Percentiles rank a stretch among this genome's conserved stretches.
phyloP scores from a whole-genome alignment of 495 filamentous ascomycete species.

The Trichoderma orchidacearum region DNA sequence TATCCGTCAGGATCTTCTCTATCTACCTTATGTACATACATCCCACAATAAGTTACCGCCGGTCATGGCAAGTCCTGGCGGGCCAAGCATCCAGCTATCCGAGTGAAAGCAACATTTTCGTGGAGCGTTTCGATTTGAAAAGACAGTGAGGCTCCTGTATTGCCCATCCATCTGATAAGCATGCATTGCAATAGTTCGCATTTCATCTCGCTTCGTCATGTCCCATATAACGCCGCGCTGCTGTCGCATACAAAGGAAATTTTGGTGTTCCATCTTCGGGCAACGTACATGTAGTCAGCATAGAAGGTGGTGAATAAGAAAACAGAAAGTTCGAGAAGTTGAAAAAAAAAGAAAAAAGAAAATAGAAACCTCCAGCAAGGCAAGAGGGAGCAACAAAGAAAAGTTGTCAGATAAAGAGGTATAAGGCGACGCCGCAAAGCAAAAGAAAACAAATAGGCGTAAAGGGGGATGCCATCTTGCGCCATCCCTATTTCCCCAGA shows the following conservation, averaged over 20 bases:
- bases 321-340: neutral
- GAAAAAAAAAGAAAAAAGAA: neutral
- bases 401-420: neutral
- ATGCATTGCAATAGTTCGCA: neutral
- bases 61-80: neutral
- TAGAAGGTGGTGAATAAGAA: neutral
- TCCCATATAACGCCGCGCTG: slow-evolving; percentile 1
- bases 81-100: neutral
- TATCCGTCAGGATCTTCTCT: neutral
- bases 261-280: neutral
- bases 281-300: neutral
- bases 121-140: neutral
- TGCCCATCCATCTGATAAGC: neutral
- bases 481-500: neutral
- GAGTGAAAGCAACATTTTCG: neutral
- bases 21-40: neutral
- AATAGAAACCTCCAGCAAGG: neutral
- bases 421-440: neutral
- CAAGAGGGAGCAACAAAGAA: neutral
- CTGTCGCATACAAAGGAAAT: neutral
- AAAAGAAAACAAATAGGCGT: neutral
- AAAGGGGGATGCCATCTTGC: neutral
- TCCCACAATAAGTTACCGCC: neutral
- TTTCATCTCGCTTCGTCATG: neutral
- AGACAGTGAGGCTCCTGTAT: neutral